Evolutionary conservation across 495 filamentous ascomycete genomes (phyloP).

Genomic region (Thermothielavioides terrestris): DNA sequence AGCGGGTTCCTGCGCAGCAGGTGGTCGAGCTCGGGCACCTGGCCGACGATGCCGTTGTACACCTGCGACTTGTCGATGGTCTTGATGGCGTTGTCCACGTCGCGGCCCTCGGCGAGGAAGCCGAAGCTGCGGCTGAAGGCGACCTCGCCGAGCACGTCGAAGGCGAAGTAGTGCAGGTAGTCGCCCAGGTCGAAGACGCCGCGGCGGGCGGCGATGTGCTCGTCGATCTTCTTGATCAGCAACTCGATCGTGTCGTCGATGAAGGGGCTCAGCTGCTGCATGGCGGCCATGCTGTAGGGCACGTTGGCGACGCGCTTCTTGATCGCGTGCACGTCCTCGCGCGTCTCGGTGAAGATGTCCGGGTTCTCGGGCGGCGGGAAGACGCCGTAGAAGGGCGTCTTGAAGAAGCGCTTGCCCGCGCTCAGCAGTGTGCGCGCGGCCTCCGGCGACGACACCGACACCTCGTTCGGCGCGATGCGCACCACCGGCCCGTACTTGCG

Average conservation of each 20-base stretch:
- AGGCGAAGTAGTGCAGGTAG: slow-evolving; percentile 48
- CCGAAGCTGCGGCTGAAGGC: slow-evolving; percentile 58
- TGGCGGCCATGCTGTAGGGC: slow-evolving; percentile 46
- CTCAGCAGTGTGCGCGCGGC: slow-evolving; percentile 40
- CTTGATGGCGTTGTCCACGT: slow-evolving; percentile 48
- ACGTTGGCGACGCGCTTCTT: slow-evolving; percentile 50
- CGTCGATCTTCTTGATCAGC: slow-evolving; percentile 34
- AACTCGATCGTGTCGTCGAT: slow-evolving; percentile 42
- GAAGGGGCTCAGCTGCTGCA: slow-evolving; percentile 41
- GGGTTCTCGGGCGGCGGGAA: slow-evolving; percentile 50
- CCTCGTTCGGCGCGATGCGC: slow-evolving; percentile 47
- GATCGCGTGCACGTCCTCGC: slow-evolving; percentile 45
- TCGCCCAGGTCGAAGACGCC: slow-evolving; percentile 39
- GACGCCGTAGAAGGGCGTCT: slow-evolving; percentile 47
- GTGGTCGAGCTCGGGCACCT: slow-evolving; percentile 42
- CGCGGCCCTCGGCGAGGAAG: slow-evolving; percentile 49
- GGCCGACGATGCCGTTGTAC: slow-evolving; percentile 47
- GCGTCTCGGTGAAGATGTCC: slow-evolving; percentile 50
- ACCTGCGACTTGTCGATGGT: slow-evolving; percentile 46
- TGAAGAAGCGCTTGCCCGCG: slow-evolving; percentile 47
- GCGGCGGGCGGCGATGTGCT: slow-evolving; percentile 7
- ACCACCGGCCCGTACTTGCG: slow-evolving; percentile 48
- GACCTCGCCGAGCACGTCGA: slow-evolving; percentile 53
- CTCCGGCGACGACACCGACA: slow-evolving; percentile 44
- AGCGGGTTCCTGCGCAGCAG: slow-evolving; percentile 41